These are phyloP conservation scores for Chlamydomonas applanata DNA, from an alignment of 139 green algal species.

Conservation along the genomic window DNA sequence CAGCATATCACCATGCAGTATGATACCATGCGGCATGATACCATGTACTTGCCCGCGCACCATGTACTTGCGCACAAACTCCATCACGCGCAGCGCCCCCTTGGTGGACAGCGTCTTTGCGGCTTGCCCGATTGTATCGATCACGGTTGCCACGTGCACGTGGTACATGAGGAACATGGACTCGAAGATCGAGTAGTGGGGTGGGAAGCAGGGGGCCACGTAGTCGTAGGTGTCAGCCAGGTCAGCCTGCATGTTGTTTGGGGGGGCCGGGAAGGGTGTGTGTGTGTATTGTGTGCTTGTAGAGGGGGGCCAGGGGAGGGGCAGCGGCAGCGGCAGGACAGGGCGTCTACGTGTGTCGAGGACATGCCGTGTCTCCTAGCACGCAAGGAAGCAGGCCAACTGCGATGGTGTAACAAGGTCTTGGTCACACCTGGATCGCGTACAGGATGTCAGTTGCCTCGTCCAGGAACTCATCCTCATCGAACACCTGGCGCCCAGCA, in stretches of 20 bases:
- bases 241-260: too few relatives aligned
- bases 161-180: slow-evolving; percentile 66
- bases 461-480: slow-evolving; percentile 36
- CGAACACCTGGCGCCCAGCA: slow-evolving; percentile 23
- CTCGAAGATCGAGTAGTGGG: slow-evolving; percentile 78
- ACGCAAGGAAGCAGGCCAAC: too few relatives aligned
- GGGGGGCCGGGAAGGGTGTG: too few relatives aligned
- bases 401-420: too few relatives aligned
- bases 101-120: slow-evolving; percentile 67
- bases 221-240: slow-evolving; percentile 69
- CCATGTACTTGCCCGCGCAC: slow-evolving; percentile 5
- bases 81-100: slow-evolving; percentile 73
- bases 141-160: slow-evolving; percentile 44
- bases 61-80: slow-evolving; percentile 74
- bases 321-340: too few relatives aligned
- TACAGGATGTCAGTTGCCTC: slow-evolving; percentile 24
- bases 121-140: slow-evolving; percentile 75
- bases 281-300: too few relatives aligned
- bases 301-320: too few relatives aligned
- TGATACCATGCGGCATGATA: neutral
- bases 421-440: neutral
- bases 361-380: too few relatives aligned
- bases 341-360: too few relatives aligned
- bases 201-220: slow-evolving; percentile 79
- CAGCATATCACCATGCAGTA: too few relatives aligned